Evolutionary conservation across 2,329 filamentous ascomycete genomes (phyloP).

Genomic region (Fusarium proliferatum): DNA sequence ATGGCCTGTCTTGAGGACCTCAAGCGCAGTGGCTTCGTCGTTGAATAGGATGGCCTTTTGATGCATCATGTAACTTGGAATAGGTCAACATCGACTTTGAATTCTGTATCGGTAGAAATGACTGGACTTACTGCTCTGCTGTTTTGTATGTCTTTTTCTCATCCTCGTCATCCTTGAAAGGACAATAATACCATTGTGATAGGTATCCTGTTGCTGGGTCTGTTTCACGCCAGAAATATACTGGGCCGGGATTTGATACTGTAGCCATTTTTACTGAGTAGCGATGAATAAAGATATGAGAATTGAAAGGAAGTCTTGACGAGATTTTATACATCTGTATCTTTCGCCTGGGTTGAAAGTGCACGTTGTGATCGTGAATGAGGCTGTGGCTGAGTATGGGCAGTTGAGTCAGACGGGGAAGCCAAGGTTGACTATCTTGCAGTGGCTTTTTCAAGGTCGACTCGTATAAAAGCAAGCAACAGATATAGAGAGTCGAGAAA

Average conservation of each 20-base stretch:
- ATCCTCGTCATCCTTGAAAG: slow-evolving; percentile 57
- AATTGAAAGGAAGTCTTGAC: neutral
- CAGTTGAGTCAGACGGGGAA: slow-evolving; percentile 40
- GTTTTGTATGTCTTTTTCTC: slow-evolving; percentile 57
- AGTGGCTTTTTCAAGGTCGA: neutral
- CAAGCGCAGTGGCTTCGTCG: slow-evolving; percentile 55
- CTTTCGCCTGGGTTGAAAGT: neutral
- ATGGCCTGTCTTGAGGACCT: slow-evolving; percentile 60
- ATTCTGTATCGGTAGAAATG: neutral
- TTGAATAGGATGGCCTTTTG: slow-evolving; percentile 63
- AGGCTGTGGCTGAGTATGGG: slow-evolving; percentile 29
- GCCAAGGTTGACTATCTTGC: neutral
- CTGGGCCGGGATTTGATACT: slow-evolving; percentile 18
- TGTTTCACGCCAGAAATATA: slow-evolving; percentile 63
- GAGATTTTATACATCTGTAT: neutral
- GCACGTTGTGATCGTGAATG: neutral
- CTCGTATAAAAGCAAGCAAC: neutral
- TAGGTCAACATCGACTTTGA: neutral
- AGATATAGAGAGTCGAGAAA: neutral
- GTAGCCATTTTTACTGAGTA: slow-evolving; percentile 10
- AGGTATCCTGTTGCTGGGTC: slow-evolving; percentile 64
- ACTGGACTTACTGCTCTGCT: slow-evolving; percentile 60
- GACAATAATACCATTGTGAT: slow-evolving; percentile 70
- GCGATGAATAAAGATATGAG: neutral
- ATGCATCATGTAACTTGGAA: slow-evolving; percentile 64